Evolutionary conservation across 139 green algal species (phyloP).

Genomic region (Zygnema cylindricum): DNA sequence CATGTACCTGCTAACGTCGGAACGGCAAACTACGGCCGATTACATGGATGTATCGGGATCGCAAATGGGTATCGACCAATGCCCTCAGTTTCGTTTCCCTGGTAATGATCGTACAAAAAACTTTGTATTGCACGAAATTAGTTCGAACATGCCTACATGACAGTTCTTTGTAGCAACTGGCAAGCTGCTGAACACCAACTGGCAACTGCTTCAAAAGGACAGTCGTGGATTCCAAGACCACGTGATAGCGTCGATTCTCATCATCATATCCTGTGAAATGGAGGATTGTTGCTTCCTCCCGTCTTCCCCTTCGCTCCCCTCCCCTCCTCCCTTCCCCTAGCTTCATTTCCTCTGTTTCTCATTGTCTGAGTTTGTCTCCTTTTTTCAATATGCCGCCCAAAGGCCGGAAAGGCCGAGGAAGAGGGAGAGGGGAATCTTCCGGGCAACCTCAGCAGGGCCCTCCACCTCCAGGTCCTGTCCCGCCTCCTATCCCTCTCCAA

Average conservation of each 20-base stretch:
- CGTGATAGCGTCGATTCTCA: not conserved
- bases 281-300: not conserved
- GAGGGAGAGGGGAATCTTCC: too few species aligned
- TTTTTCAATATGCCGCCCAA: conserved; percentile 8
- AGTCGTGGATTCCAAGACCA: not conserved
- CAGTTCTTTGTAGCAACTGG: not conserved
- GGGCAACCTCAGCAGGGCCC: too few species aligned
- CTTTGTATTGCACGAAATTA: too few species aligned
- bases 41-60: too few species aligned
- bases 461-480: conserved; percentile 29
- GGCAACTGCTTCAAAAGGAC: not conserved
- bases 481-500: conserved; percentile 27
- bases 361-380: not conserved
- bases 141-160: conserved; percentile 8
- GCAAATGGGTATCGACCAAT: too few species aligned
- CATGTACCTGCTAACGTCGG: too few species aligned
- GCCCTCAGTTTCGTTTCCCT: too few species aligned
- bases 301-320: not conserved
- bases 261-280: conserved; percentile 10
- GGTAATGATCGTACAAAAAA: too few species aligned
- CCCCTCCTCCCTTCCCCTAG: not conserved
- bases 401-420: too few species aligned
- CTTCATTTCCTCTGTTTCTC: conserved; percentile 8
- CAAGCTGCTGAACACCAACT: conserved; percentile 1
- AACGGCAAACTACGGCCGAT: too few species aligned